Conservation (phyloP, 73 alveolate genomes). For the Tetrahymena thermophila region DNA sequence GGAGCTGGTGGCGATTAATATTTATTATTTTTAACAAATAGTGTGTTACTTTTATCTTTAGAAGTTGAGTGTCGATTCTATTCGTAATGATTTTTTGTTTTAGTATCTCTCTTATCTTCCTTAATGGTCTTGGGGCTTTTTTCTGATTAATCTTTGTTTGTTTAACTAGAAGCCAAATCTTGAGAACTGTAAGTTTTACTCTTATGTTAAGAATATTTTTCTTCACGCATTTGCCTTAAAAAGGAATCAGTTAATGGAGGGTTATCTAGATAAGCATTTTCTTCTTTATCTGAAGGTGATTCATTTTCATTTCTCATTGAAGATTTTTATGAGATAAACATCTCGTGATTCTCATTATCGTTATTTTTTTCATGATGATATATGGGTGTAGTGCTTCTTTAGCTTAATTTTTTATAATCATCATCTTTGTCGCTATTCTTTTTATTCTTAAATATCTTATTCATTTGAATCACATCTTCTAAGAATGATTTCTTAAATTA, state of each 20-base stretch:
- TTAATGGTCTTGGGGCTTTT: background rate
- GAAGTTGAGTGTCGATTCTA: background rate
- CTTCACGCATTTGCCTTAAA: background rate
- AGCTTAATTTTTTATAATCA: background rate
- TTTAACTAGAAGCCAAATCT: background rate
- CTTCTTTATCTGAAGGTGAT: background rate
- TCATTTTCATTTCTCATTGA: background rate
- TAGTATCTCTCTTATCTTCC: background rate
- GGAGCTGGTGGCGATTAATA: background rate
- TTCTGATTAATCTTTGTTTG: background rate
- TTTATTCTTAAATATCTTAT: background rate
- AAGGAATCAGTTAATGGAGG: background rate
- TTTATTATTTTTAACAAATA: background rate
- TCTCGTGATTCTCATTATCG: background rate
- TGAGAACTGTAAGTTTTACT: background rate
- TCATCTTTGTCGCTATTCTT: background rate
- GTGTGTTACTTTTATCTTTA: background rate
- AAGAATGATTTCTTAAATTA: background rate
- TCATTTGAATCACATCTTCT: background rate
- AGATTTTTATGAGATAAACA: background rate
- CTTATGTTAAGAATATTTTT: background rate
- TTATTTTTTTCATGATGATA: background rate
- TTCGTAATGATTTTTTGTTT: background rate
- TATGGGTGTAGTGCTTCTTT: background rate
- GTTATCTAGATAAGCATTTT: background rate